These are phyloP conservation scores for Aegilops speltoides DNA, from an alignment of 176 grass and related monocot genomes.

Conservation along the genomic window DNA sequence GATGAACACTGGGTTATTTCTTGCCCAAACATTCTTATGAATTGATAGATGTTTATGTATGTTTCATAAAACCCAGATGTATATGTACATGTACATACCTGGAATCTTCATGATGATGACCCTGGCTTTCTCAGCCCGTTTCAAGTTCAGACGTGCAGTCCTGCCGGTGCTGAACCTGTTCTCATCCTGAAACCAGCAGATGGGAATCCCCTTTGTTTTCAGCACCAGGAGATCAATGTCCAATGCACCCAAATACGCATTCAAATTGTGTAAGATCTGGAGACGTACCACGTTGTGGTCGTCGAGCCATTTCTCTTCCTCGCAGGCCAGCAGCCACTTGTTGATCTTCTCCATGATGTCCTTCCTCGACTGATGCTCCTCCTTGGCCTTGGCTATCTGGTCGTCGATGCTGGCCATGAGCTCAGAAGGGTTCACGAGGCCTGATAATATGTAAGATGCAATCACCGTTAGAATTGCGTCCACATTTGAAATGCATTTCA, in stretches of 20 bases:
- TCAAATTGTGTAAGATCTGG: neutral
- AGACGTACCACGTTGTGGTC: slow-evolving; percentile 41
- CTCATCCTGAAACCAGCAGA: slow-evolving; percentile 42
- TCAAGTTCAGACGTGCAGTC: slow-evolving; percentile 50
- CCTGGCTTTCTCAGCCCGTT: slow-evolving; percentile 68
- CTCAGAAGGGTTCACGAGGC: slow-evolving; percentile 55
- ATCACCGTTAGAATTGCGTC: neutral
- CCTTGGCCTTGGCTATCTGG: slow-evolving; percentile 52
- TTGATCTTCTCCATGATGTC: slow-evolving; percentile 67
- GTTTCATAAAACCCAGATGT: neutral
- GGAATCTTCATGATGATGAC: slow-evolving; percentile 48
- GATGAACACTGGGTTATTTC: neutral
- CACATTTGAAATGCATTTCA: too few relatives aligned
- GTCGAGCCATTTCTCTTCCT: slow-evolving; percentile 67
- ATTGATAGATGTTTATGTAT: neutral
- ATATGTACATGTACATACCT: neutral
- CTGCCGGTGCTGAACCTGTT: slow-evolving; percentile 63
- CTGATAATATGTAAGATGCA: neutral
- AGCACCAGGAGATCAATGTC: neutral
- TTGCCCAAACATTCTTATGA: neutral
- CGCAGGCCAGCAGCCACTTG: slow-evolving; percentile 69
- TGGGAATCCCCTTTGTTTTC: too few relatives aligned
- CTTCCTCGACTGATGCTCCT: slow-evolving; percentile 49
- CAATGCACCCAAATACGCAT: neutral
- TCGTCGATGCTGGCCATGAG: slow-evolving; percentile 58